Base-by-base conservation (phyloP, 2,329 filamentous ascomycete genomes). In the Pyrenochaeta sp. region DNA sequence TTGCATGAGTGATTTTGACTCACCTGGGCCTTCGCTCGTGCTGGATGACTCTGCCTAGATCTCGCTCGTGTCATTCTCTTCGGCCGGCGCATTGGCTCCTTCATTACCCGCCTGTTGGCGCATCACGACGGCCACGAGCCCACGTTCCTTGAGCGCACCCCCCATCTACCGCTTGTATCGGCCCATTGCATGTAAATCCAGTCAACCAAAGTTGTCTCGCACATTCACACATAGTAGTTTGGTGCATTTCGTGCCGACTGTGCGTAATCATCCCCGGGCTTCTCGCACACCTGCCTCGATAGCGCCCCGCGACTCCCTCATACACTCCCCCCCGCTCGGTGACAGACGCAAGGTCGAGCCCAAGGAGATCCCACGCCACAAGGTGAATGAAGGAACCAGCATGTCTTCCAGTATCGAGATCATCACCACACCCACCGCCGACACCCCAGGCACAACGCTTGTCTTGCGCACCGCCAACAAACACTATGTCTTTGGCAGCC, bases 401-500 rank as follows among this genome's bases (percentile, higher is more conserved):
- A 96, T 96, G 92, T 80, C 85, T 58, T 87, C 81, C 66, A 84
- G 78, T 60, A 78, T 92, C 43, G 86, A 95, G 69, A 74, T 97
- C 60, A 71, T 93, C 50, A 88, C 86, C 13, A 88, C 88, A 46
- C 93, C 93, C 10, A 94, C 93, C 55, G 87, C 87, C 46, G 94
- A 99, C 72, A 96, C 91, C 14, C 83, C 86, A 1, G 93, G 93
- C 40, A 89, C 90, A 2, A 82, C 83, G 35, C 70, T 97, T 21
- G 68, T 90, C 24, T 77, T 99, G 6, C 86, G 93, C 66, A 92
- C 91, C 63, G 32, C 56, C 11, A 44, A 18, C 22, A 89, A 93
- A 59, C 86, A 87, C 60, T 99, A 99, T 71, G 58, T 96, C 11
- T 88, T 99, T 63, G 94, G 94, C 14, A 86, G 88, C 60, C 70